phyloP scores from a whole-genome alignment of 345 rosid species.

The Ceriops zippeliana region DNA sequence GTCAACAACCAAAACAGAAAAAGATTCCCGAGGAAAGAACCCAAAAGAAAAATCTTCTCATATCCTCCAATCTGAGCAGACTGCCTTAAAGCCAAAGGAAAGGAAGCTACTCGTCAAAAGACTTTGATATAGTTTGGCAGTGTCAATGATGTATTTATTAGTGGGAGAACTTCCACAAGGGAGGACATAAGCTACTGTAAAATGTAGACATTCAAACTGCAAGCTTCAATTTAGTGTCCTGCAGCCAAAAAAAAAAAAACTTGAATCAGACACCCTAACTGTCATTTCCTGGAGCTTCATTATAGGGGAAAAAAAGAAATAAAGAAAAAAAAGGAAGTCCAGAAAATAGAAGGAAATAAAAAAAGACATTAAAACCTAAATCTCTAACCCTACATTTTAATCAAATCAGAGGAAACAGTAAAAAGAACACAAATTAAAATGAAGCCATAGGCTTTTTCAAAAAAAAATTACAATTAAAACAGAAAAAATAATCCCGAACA shows the following conservation, averaged over 20 bases:
- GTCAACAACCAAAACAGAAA: slow-evolving; percentile 11
- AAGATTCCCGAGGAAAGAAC: not conserved
- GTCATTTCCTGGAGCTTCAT: not conserved
- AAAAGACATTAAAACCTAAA: not conserved
- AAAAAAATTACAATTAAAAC: not conserved
- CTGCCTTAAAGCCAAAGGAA: no score
- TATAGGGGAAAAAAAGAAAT: not conserved
- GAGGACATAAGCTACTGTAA: not conserved
- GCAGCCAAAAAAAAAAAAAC: not conserved
- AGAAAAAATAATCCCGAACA: not conserved
- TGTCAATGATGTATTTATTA: no score
- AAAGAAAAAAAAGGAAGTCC: no score
- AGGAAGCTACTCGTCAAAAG: no score
- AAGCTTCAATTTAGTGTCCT: not conserved
- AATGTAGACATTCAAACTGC: not conserved
- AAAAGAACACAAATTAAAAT: not conserved
- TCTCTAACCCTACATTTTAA: not conserved
- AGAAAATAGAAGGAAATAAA: not conserved
- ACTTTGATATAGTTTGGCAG: no score
- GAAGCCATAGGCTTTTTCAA: not conserved
- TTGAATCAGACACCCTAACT: slow-evolving; percentile 1
- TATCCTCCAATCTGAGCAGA: no score
- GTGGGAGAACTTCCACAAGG: not conserved
- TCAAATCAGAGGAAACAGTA: not conserved
- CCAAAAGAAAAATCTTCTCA: not conserved